These are phyloP conservation scores for Epichloe baconii DNA, from an alignment of 2,329 filamentous ascomycete species.

Conservation along the genomic window DNA sequence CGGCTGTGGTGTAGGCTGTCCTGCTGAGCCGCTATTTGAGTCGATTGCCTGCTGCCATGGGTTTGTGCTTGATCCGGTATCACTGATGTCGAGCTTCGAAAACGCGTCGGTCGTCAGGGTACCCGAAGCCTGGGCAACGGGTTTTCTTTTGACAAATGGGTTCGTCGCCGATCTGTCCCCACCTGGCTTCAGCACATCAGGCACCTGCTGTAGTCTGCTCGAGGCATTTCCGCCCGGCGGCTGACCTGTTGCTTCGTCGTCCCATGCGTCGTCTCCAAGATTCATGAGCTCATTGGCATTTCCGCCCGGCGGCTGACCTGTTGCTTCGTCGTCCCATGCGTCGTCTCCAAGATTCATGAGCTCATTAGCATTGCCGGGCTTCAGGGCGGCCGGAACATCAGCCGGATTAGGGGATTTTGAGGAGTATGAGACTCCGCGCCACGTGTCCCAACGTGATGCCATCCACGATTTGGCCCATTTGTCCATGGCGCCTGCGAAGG, in stretches of 20 bases:
- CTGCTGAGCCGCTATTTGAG: conserved; percentile 9
- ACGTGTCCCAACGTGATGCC: conserved; percentile 10
- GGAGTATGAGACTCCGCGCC: neutral
- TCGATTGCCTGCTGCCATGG: conserved; percentile 20
- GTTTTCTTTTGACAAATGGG: conserved; percentile 38
- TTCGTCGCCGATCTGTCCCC: conserved; percentile 31
- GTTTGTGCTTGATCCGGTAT: conserved; percentile 24
- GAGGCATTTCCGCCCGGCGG: neutral
- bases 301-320: conserved; percentile 5
- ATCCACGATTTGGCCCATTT: conserved; percentile 11
- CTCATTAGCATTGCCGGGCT: conserved; percentile 11
- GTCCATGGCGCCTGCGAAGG: no score
- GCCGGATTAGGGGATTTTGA: conserved; percentile 5
- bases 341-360: conserved; percentile 9
- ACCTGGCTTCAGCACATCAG: conserved; percentile 21
- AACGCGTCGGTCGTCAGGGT: conserved; percentile 22
- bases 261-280: conserved; percentile 15
- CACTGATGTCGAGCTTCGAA: conserved; percentile 28
- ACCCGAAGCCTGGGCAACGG: conserved; percentile 6
- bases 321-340: conserved; percentile 18
- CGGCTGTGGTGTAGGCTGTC: conserved; percentile 3
- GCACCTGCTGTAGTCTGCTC: conserved; percentile 12
- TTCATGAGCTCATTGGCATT: conserved; percentile 7
- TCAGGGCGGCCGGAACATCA: conserved; percentile 7
- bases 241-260: conserved; percentile 14